Base-by-base conservation (phyloP, 768 basidiomycete genomes). In the Podaxis mareebaensis region DNA sequence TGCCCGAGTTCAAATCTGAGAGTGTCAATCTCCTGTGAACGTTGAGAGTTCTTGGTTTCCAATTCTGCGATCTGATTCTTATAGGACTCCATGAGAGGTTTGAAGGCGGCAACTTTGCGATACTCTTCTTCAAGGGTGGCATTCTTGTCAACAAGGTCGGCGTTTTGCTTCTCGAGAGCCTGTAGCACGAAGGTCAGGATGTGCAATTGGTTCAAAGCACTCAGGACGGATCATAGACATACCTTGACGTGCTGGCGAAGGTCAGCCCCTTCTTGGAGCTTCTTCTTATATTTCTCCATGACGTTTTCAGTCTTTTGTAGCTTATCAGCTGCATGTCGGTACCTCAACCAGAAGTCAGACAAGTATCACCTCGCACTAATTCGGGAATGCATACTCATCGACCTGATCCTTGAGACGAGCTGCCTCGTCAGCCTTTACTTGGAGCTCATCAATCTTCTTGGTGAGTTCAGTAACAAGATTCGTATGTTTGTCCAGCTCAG, bases 231-330 rank as follows among this genome's bases (percentile, higher is more conserved):
- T 54, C 15, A 12, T 5, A n/a, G 2, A 68, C 75, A 40, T 61
- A 90, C 93, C 78, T 92, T 93, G 70, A 96, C 86, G 62, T 89
- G 88, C 65, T 93, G 93, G 28, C 95, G 87, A 20, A 96, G 79
- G 66, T 96, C 93, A 13, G 92, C 94, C 3, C 91, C 87, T 73
- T 98, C 97, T 69, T 98, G 96, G 1, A 99, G 83, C 76, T 99
- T 99, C 83, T 93, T 96, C 79, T 96, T 96, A 76, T 98, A 96
- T 75, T 99, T 99, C 76, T 98, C 95, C 85, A 97, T 93, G 30
- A 97, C 95, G 70, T 96, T 96, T 76, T 99, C 97, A 1, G 89
- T 91, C 80, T 98, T 99, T 69, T 92, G 90, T 46, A 95, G 79
- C 67, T 88, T 92, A 69, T 98, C 97, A 3, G 93, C 91, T 4